Conservation (phyloP, 208 protist species). For the Acanthamoeba triangularis region DNA sequence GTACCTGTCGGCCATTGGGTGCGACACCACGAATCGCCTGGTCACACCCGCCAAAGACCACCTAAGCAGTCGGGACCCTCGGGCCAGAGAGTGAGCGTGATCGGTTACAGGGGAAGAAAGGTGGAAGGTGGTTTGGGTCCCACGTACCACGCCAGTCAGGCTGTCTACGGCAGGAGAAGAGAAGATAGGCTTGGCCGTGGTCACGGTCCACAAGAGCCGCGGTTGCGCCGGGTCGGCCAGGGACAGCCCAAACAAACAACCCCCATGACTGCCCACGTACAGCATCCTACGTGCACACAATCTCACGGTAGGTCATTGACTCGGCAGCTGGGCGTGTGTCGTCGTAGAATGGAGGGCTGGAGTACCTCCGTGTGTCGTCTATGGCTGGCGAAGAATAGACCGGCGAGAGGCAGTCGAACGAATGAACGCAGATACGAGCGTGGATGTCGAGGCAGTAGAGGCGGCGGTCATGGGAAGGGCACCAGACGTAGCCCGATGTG, state of each 20-base stretch:
- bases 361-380: neutral
- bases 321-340: neutral
- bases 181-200: neutral
- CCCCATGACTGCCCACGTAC: conserved; percentile 4
- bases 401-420: neutral
- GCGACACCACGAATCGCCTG: neutral
- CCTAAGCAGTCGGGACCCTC: neutral
- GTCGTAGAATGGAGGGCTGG: too few relatives aligned
- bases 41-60: neutral
- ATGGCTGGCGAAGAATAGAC: neutral
- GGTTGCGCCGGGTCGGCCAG: neutral
- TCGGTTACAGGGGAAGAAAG: too few relatives aligned
- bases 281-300: neutral
- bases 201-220: neutral
- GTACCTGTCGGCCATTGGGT: neutral
- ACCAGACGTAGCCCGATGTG: neutral
- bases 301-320: too few relatives aligned
- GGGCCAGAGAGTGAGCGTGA: too few relatives aligned
- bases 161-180: neutral
- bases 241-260: neutral
- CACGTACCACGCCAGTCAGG: neutral
- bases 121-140: too few relatives aligned
- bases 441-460: neutral
- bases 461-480: neutral
- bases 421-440: neutral